Base-by-base conservation (phyloP, 805 yeast species). In the Myxozyma melibiosi region DNA sequence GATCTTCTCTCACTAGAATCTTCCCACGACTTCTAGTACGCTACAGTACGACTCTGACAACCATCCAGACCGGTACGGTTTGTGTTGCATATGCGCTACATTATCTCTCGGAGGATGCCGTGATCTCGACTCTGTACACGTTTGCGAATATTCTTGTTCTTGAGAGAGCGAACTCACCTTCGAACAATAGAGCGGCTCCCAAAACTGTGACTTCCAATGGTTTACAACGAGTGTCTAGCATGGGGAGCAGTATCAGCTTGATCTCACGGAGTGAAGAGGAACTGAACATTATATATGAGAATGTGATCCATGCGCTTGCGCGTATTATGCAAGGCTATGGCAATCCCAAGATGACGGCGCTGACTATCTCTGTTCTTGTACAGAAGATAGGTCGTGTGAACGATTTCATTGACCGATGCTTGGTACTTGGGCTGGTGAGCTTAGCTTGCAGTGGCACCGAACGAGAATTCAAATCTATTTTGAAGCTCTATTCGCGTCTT, bases 101-200 rank as follows among this genome's bases (percentile, higher is more conserved):
- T 55, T 80, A 82, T 7, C 75, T 87, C 51, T 82, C 90, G 18
- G 92, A 90, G 67, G 97, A 90, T 68, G 82, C 88, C 1, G 84
- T 87, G 22, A 88, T 90, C 7, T 85, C 96, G 6, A 81, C 92
- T 0, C 83, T 94, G 50, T 94, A 94, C 72, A 84, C 95, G 0
- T 77, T 92, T 62, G 83, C 88, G 18, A 94, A 94, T 68, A 70
- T 87, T 57, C 73, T 92, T 31, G 80, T 85, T 50, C 49, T 58
- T 1, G 55, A 51, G 14, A 24, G 35, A 14, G 27, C 40, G 6
- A 24, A 16, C 5, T 20, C 33, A 16, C n/a, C 53, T 33, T 9
- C n/a, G 30, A 20, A 27, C 18, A 31, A 27, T 40, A 47, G 46
- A 20, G n/a, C 49, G 5, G 2, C 34, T 22, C 16, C n/a, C 4